Evolutionary conservation across 345 rosid species (phyloP).

Genomic region (Mallotus nudiflorus): DNA sequence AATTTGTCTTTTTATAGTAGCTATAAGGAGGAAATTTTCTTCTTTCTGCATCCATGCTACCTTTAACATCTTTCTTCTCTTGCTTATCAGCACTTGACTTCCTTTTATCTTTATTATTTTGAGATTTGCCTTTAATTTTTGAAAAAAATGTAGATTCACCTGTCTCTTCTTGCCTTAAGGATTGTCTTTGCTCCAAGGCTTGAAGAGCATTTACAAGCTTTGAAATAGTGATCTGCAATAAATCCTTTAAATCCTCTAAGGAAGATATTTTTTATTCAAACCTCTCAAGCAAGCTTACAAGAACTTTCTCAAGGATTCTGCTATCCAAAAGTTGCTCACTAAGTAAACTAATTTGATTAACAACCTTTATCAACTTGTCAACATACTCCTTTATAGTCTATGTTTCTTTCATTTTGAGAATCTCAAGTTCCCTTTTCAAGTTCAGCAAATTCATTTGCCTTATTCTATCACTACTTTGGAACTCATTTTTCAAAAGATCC

Average conservation of each 20-base stretch:
- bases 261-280: background rate
- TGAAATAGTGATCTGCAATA: background rate
- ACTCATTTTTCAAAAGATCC: background rate
- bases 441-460: background rate
- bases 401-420: background rate
- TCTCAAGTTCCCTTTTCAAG: background rate
- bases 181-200: background rate
- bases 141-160: background rate
- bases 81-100: too few relatives aligned
- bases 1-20: too few relatives aligned
- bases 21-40: too few relatives aligned
- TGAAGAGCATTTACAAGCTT: background rate
- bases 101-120: too few relatives aligned
- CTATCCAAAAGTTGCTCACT: background rate
- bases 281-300: background rate
- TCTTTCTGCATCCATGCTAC: too few relatives aligned
- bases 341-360: background rate
- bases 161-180: background rate
- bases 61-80: too few relatives aligned
- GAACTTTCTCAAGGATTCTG: background rate
- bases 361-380: background rate
- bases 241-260: too few relatives aligned
- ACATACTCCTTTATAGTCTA: background rate
- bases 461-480: background rate
- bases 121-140: too few relatives aligned